Evolutionary conservation across 768 basidiomycete species (phyloP).

Genomic region (Lentinula boryana): DNA sequence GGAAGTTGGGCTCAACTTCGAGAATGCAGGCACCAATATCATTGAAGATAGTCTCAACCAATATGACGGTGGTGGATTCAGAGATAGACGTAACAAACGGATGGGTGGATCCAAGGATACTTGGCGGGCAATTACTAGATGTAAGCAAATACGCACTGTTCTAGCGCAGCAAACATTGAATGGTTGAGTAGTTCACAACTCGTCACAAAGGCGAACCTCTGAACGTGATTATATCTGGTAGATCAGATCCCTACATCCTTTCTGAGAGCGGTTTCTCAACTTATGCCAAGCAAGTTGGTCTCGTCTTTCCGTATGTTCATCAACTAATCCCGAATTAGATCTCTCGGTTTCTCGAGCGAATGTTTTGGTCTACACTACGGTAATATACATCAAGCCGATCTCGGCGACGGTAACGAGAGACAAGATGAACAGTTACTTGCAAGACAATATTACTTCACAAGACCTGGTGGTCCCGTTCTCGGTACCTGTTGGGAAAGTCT

Average conservation of each 20-base stretch:
- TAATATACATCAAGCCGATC: constrained; percentile 67
- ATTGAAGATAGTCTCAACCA: no score
- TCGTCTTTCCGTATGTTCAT: not conserved
- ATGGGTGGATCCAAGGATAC: constrained; percentile 55
- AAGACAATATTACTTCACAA: constrained; percentile 62
- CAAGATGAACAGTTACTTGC: constrained; percentile 67
- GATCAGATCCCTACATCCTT: constrained; percentile 75
- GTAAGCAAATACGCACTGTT: constrained; percentile 32
- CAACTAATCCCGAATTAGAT: constrained; percentile 31
- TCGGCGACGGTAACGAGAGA: constrained; percentile 76
- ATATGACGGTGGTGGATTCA: not conserved
- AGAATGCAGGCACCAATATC: not conserved
- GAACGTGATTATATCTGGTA: constrained; percentile 76
- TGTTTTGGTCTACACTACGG: constrained; percentile 80
- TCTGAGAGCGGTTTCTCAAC: constrained; percentile 63
- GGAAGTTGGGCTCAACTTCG: not conserved
- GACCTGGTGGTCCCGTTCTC: constrained; percentile 40
- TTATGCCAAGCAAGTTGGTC: constrained; percentile 54
- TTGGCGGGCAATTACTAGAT: constrained; percentile 73
- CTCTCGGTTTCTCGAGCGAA: constrained; percentile 78
- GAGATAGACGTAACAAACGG: not conserved
- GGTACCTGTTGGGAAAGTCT: constrained; percentile 90
- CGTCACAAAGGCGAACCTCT: constrained; percentile 70
- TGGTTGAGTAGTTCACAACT: constrained; percentile 50
- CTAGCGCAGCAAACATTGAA: not conserved